These are phyloP conservation scores for Vitis rotundifolia DNA, from an alignment of 164 flowering plant genomes.

Conservation along the genomic window DNA sequence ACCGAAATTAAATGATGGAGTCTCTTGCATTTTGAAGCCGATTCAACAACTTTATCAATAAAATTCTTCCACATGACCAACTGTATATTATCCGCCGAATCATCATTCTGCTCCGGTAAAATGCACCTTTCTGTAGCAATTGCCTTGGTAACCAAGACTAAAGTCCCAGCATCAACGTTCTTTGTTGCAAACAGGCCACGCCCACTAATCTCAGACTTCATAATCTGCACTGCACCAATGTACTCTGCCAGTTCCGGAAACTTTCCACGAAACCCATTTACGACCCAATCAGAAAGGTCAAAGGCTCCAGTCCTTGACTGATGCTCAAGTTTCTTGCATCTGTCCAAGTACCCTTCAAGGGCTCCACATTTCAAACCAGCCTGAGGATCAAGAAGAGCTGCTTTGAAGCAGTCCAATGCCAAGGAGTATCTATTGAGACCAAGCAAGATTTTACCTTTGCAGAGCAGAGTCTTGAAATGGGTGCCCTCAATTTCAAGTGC, in stretches of 20 bases:
- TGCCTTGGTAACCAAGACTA: slow-evolving; percentile 72
- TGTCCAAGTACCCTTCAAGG: slow-evolving; percentile 54
- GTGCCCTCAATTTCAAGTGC: slow-evolving; percentile 55
- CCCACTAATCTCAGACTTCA: slow-evolving; percentile 63
- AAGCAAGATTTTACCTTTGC: slow-evolving; percentile 82
- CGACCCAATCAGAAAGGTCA: slow-evolving; percentile 87
- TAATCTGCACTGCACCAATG: slow-evolving; percentile 66
- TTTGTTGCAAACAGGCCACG: slow-evolving; percentile 71
- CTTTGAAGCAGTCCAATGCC: slow-evolving; percentile 64
- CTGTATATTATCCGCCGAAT: slow-evolving; percentile 46
- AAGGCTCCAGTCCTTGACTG: slow-evolving; percentile 68
- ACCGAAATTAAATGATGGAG: slow-evolving; percentile 39
- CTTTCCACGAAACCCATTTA: slow-evolving; percentile 57
- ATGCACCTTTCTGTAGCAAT: slow-evolving; percentile 77
- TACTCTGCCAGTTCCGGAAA: slow-evolving; percentile 72
- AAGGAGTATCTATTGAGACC: slow-evolving; percentile 47
- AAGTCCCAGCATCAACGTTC: slow-evolving; percentile 65
- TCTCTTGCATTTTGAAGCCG: slow-evolving; percentile 38
- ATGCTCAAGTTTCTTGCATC: slow-evolving; percentile 69
- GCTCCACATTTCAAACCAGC: slow-evolving; percentile 37
- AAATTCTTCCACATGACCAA: slow-evolving; percentile 94
- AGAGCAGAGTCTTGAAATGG: slow-evolving; percentile 57
- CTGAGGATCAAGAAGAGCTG: slow-evolving; percentile 51
- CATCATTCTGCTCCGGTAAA: slow-evolving; percentile 36
- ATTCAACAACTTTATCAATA: slow-evolving; percentile 50